These are phyloP conservation scores for Solanum habrochaites DNA, from an alignment of 257 asterid genomes.

Conservation along the genomic window DNA sequence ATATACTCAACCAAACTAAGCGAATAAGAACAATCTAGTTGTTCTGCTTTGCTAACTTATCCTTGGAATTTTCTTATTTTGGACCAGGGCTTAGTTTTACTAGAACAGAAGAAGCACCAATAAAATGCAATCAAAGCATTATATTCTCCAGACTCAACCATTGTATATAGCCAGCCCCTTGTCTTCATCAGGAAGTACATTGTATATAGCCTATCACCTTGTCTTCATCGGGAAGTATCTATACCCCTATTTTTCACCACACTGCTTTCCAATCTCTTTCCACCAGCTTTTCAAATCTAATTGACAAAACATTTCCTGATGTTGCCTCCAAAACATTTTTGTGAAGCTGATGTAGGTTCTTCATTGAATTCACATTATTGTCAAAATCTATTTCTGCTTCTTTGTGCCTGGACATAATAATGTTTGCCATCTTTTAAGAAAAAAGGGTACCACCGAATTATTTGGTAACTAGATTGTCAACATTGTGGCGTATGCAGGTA, in stretches of 20 bases:
- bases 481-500: slow-evolving; percentile 33
- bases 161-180: neutral
- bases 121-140: neutral
- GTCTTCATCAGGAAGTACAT: neutral
- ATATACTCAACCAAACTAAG: neutral
- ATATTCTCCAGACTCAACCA: neutral
- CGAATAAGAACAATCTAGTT: neutral
- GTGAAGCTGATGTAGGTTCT: neutral
- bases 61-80: neutral
- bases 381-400: neutral
- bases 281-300: neutral
- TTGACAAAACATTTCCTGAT: neutral
- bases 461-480: neutral
- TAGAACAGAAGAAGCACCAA: neutral
- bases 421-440: neutral
- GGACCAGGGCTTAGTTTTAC: neutral
- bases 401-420: neutral
- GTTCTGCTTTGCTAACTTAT: neutral
- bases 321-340: neutral
- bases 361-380: neutral
- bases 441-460: neutral
- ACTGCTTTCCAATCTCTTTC: neutral
- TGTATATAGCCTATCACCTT: neutral
- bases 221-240: neutral
- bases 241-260: neutral